phyloP scores from a whole-genome alignment of 805 yeast genomes.

The Ogataea neopini region DNA sequence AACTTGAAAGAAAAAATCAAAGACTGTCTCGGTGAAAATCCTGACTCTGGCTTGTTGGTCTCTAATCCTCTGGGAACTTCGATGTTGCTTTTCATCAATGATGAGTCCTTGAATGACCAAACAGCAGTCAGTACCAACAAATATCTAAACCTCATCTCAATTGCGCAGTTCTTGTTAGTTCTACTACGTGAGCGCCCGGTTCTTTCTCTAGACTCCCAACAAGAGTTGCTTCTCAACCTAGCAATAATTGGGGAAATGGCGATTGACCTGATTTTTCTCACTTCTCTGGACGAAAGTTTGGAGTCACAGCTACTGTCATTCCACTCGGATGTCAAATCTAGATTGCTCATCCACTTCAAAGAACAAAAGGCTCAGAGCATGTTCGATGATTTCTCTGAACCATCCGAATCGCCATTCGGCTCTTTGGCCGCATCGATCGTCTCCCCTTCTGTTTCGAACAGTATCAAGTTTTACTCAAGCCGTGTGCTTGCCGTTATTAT shows the following conservation, averaged over 20 bases:
- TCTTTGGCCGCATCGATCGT: conserved; percentile 4
- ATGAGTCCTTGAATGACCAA: not conserved
- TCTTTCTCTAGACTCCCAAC: not conserved
- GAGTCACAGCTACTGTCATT: conserved; percentile 15
- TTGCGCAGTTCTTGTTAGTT: conserved; percentile 7
- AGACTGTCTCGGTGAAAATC: conserved; percentile 4
- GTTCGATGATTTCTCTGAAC: not conserved
- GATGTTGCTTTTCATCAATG: conserved; percentile 17
- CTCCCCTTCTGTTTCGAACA: not conserved
- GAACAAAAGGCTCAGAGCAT: not conserved
- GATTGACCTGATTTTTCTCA: conserved; percentile 39
- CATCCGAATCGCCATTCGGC: not conserved
- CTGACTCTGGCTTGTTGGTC: conserved; percentile 18
- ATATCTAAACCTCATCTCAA: conserved; percentile 1
- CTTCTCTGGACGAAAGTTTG: not conserved
- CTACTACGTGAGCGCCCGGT: conserved; percentile 6
- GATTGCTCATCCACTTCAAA: not conserved
- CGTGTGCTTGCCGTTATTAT: conserved; percentile 38
- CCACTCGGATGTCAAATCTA: conserved; percentile 5
- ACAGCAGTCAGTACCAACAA: not conserved
- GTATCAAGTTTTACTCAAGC: conserved; percentile 34
- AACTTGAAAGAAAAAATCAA: conserved; percentile 7
- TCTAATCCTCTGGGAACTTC: conserved; percentile 29
- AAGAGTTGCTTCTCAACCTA: conserved; percentile 20
- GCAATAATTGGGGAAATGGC: conserved; percentile 35